phyloP scores from a whole-genome alignment of 2,329 filamentous ascomycete species.

The Aspergillus sp. region DNA sequence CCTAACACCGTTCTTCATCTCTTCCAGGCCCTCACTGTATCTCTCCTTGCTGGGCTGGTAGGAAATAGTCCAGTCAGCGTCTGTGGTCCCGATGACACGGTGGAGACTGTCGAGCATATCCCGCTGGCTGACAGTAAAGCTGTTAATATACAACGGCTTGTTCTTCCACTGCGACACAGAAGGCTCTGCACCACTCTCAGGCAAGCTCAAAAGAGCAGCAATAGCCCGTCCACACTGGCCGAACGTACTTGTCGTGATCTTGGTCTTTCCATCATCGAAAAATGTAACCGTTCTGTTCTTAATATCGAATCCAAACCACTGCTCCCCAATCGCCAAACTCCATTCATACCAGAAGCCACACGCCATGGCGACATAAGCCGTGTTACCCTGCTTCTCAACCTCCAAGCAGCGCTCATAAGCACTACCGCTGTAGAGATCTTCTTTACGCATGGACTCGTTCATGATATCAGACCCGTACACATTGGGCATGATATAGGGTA shows the following conservation, averaged over 20 bases:
- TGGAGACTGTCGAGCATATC: constrained; percentile 60
- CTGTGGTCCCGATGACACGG: constrained; percentile 51
- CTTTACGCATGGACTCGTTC: constrained; percentile 22
- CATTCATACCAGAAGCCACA: constrained; percentile 53
- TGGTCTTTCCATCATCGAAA: constrained; percentile 53
- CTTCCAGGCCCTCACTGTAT: constrained; percentile 41
- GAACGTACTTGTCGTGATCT: constrained; percentile 58
- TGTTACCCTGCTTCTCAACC: constrained; percentile 31
- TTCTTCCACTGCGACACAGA: constrained; percentile 29
- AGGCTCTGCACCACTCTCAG: constrained; percentile 35
- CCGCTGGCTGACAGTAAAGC: constrained; percentile 55
- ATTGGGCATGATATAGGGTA: constrained; percentile 54
- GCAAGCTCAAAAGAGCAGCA: constrained; percentile 46
- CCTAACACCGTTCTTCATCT: constrained; percentile 38
- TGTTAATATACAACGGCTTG: constrained; percentile 46
- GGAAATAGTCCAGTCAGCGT: constrained; percentile 57
- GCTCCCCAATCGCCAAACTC: constrained; percentile 33
- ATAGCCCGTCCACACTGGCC: constrained; percentile 51
- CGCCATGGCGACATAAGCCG: constrained; percentile 37
- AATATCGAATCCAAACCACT: constrained; percentile 47
- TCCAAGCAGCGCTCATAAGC: constrained; percentile 13
- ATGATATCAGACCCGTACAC: constrained; percentile 25
- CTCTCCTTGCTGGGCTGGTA: constrained; percentile 45
- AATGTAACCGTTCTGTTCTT: constrained; percentile 37
- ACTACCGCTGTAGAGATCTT: constrained; percentile 18